Evolutionary conservation across 2,329 filamentous ascomycete genomes (phyloP).

Genomic region (Didymella exigua): DNA sequence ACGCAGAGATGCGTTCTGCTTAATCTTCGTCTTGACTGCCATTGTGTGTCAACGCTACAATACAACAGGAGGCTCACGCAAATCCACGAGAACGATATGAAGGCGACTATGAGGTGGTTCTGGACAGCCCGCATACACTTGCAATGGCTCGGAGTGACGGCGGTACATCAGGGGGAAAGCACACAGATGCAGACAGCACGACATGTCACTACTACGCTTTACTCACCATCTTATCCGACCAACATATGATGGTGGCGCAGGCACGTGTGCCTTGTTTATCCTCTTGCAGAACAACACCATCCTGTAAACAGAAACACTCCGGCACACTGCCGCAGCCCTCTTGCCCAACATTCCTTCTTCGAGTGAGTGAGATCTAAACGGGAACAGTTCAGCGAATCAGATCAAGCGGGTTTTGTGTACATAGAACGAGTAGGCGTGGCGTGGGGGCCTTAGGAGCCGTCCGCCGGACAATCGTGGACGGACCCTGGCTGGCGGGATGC

Average conservation of each 20-base stretch:
- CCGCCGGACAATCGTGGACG: neutral
- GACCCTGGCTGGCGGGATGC: conserved; percentile 20
- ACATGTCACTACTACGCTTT: conserved; percentile 19
- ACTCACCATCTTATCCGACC: conserved; percentile 1
- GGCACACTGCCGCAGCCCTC: neutral
- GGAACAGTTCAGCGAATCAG: conserved; percentile 4
- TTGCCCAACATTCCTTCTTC: neutral
- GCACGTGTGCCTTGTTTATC: conserved; percentile 1
- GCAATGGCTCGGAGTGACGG: conserved; percentile 23
- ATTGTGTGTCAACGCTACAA: conserved; percentile 24
- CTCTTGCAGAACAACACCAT: conserved; percentile 1
- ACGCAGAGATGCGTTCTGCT: conserved; percentile 39
- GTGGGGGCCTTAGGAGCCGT: conserved; percentile 5
- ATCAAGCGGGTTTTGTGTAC: neutral
- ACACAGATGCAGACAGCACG: conserved; percentile 14
- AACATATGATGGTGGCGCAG: conserved; percentile 1
- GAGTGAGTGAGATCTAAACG: neutral
- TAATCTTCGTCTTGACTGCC: conserved; percentile 16
- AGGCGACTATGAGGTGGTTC: conserved; percentile 9
- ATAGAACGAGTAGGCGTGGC: neutral
- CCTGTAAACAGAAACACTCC: neutral
- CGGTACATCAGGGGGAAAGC: conserved; percentile 21
- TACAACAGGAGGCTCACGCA: conserved; percentile 34
- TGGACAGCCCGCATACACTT: conserved; percentile 10
- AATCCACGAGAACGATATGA: conserved; percentile 13